Conservation (phyloP, 176 grass and related monocot species). For the Carex cristatella region DNA sequence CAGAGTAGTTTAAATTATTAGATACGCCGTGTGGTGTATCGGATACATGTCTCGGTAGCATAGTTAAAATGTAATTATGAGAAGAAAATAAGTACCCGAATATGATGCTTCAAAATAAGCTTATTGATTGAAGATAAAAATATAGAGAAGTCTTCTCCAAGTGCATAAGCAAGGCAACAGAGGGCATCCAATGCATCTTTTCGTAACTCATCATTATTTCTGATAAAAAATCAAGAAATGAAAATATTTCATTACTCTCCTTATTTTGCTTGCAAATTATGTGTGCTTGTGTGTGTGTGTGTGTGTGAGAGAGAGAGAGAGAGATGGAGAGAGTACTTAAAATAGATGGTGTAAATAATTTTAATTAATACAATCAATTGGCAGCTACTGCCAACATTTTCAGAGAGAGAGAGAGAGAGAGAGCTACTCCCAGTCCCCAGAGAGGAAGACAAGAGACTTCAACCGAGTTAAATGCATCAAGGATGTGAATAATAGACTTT, state of each 20-base stretch:
- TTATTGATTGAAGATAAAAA: slow-evolving; percentile 83
- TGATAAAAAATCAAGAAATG: slow-evolving; percentile 29
- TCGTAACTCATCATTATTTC: slow-evolving; percentile 82
- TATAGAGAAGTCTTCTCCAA: slow-evolving; percentile 87
- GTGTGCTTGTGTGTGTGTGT: neutral
- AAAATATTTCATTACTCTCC: neutral
- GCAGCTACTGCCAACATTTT: too few species aligned
- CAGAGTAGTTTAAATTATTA: too few species aligned
- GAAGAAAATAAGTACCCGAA: slow-evolving; percentile 43
- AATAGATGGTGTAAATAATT: too few species aligned
- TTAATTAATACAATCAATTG: too few species aligned
- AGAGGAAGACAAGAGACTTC: too few species aligned
- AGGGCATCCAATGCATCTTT: slow-evolving; percentile 92
- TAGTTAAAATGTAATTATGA: neutral
- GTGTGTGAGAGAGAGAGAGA: neutral
- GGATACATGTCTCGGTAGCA: neutral
- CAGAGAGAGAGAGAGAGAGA: too few species aligned
- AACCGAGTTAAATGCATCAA: too few species aligned
- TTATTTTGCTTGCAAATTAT: neutral
- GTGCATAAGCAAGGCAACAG: slow-evolving; percentile 87
- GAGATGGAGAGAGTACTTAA: neutral
- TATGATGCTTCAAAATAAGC: slow-evolving; percentile 86
- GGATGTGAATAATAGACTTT: too few species aligned
- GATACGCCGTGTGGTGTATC: neutral
- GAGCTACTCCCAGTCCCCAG: too few species aligned